Evolutionary conservation across 2,329 filamentous ascomycete species (phyloP).

Genomic region (Aspergillus sp.): DNA sequence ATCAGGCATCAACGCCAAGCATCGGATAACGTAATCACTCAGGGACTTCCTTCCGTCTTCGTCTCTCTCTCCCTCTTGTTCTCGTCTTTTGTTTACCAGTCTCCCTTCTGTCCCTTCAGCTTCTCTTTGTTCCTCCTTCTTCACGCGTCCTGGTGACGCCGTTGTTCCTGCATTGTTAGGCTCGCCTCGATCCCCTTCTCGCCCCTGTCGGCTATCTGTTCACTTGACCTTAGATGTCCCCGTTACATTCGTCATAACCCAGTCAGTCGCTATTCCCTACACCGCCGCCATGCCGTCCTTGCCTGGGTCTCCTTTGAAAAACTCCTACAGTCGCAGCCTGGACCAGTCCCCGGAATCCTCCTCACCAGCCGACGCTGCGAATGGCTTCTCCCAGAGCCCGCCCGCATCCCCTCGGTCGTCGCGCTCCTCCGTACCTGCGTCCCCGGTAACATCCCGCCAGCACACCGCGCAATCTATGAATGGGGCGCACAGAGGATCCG

Average conservation of each 20-base stretch:
- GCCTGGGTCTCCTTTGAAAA: constrained; percentile 27
- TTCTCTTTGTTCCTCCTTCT: constrained; percentile 1
- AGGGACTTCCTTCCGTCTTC: not conserved
- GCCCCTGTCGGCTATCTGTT: constrained; percentile 3
- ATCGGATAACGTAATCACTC: too few species aligned
- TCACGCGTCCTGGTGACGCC: constrained; percentile 11
- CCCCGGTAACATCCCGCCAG: constrained; percentile 30
- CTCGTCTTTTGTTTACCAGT: constrained; percentile 1
- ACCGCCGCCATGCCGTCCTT: constrained; percentile 21
- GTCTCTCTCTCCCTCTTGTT: not conserved
- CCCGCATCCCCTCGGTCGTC: constrained; percentile 26
- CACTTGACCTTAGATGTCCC: constrained; percentile 1
- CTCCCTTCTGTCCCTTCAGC: not conserved
- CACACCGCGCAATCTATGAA: constrained; percentile 27
- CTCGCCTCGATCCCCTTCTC: constrained; percentile 3
- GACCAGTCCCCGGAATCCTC: too few species aligned
- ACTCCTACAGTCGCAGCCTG: too few species aligned
- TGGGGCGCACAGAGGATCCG: constrained; percentile 28
- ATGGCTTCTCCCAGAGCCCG: constrained; percentile 24
- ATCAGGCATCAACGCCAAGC: not conserved
- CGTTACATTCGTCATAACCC: too few species aligned
- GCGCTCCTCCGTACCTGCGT: constrained; percentile 28
- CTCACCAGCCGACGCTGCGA: constrained; percentile 27
- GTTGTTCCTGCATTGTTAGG: constrained; percentile 4
- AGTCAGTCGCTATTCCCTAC: too few species aligned